Percentiles rank a stretch among this genome's conserved stretches.
Evolutionary conservation across 2,329 filamentous ascomycete genomes (phyloP).

Genomic region (Colletotrichum falcatum): DNA sequence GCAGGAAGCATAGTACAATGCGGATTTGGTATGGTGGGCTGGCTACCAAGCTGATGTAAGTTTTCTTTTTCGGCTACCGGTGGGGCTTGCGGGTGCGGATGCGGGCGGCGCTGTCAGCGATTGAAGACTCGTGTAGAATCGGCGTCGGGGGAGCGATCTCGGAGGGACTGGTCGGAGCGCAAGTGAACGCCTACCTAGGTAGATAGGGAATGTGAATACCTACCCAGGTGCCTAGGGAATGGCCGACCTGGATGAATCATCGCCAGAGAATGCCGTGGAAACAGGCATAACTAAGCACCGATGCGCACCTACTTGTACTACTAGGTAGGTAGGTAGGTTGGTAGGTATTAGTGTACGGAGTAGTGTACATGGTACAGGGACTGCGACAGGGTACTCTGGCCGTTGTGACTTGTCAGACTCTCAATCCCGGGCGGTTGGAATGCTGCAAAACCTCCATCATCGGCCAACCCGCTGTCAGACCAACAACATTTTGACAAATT

Average conservation of each 20-base stretch:
- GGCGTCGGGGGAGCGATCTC: not conserved
- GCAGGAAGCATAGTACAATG: slow-evolving; percentile 1
- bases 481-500: not conserved
- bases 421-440: not conserved
- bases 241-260: no score
- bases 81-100: not conserved
- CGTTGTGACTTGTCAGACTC: not conserved
- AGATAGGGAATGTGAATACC: no score
- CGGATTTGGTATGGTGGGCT: slow-evolving; percentile 15
- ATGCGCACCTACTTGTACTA: not conserved
- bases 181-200: no score
- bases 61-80: no score
- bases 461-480: not conserved
- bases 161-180: not conserved
- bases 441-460: not conserved
- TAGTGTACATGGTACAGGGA: no score
- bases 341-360: no score
- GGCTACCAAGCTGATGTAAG: slow-evolving; percentile 11
- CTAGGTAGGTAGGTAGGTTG: no score
- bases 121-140: not conserved
- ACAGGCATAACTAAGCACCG: slow-evolving; percentile 31
- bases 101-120: slow-evolving; percentile 3
- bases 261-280: slow-evolving; percentile 35
- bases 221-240: no score
- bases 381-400: not conserved